Conservation (phyloP, 116 monocot genomes). For the Posidonia oceanica region DNA sequence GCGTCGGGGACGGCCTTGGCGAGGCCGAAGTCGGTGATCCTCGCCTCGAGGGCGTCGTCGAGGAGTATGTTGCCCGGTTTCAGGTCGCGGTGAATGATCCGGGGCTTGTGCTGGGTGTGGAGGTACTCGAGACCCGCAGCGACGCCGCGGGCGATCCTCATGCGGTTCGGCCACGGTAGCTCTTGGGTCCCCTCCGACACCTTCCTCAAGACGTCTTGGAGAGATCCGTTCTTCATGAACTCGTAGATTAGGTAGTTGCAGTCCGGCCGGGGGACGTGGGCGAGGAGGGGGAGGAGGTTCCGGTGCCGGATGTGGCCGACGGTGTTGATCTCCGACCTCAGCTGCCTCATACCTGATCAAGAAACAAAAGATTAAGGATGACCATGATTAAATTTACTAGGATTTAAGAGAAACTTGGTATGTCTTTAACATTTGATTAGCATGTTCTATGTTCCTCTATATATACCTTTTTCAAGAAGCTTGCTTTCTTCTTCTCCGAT, state of each 20-base stretch:
- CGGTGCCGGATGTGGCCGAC: conserved; percentile 45
- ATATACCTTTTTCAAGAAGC: conserved; percentile 26
- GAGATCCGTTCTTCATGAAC: conserved; percentile 63
- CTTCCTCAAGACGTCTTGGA: conserved; percentile 23
- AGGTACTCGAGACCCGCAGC: conserved; percentile 73
- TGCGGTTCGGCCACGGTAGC: conserved; percentile 27
- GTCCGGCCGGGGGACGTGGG: conserved; percentile 32
- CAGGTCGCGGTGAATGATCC: conserved; percentile 68
- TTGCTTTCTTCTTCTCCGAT: conserved; percentile 32
- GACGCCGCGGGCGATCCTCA: conserved; percentile 36
- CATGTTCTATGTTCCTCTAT: neutral
- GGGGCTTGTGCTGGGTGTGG: conserved; percentile 48
- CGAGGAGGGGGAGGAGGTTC: conserved; percentile 44
- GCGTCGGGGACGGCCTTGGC: conserved; percentile 63
- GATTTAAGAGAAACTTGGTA: no score
- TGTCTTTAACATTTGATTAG: no score
- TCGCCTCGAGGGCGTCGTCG: conserved; percentile 55
- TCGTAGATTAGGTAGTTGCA: conserved; percentile 46
- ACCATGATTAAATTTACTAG: no score
- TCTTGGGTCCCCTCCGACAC: conserved; percentile 1
- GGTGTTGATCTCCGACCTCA: conserved; percentile 47
- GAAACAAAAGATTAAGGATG: no score
- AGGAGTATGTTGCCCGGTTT: conserved; percentile 80
- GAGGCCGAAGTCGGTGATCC: conserved; percentile 71
- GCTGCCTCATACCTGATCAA: conserved; percentile 33